A percentile compares a stretch with the other conserved stretches of the same genome.
phyloP scores from a whole-genome alignment of 495 filamentous ascomycete species.

The Achaetomiella virescens region DNA sequence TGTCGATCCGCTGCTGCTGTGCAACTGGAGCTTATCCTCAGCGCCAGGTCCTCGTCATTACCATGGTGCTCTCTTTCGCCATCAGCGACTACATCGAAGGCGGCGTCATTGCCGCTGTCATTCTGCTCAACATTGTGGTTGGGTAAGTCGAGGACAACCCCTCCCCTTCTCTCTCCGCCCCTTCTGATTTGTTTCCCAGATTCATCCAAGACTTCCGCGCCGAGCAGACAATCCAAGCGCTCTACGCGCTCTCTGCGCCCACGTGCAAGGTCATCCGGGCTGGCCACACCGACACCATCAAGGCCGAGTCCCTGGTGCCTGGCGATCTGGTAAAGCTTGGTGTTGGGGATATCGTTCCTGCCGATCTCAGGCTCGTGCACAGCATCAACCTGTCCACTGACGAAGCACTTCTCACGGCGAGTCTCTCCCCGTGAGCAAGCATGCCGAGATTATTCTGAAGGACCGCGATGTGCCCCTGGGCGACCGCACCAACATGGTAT shows the following conservation, averaged over 20 bases:
- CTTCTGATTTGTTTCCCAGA: slow-evolving; percentile 23
- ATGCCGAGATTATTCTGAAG: slow-evolving; percentile 28
- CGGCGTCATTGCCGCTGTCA: slow-evolving; percentile 74
- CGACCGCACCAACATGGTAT: slow-evolving; percentile 64
- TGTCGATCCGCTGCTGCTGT: background rate
- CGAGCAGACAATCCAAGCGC: slow-evolving; percentile 80
- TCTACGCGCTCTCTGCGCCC: slow-evolving; percentile 70
- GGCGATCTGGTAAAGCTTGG: slow-evolving; percentile 74
- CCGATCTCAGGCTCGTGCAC: slow-evolving; percentile 68
- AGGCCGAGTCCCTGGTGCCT: slow-evolving; percentile 61
- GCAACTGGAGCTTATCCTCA: background rate
- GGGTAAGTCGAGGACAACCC: slow-evolving; percentile 27
- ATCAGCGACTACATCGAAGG: slow-evolving; percentile 80
- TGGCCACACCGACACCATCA: slow-evolving; percentile 55
- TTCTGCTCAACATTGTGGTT: slow-evolving; percentile 71
- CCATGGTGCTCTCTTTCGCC: slow-evolving; percentile 76
- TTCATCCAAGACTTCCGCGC: slow-evolving; percentile 81
- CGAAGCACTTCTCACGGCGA: slow-evolving; percentile 57
- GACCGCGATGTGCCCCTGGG: slow-evolving; percentile 50
- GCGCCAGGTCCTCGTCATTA: slow-evolving; percentile 66
- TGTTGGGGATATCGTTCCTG: slow-evolving; percentile 76
- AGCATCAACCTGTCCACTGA: slow-evolving; percentile 59
- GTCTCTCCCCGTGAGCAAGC: slow-evolving; percentile 46
- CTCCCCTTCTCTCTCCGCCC: background rate
- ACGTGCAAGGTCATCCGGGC: slow-evolving; percentile 70